Percentiles rank a stretch among this genome's conserved stretches.
Evolutionary conservation across 2,329 filamentous ascomycete species (phyloP).

Genomic region (Trichoderma koningii): DNA sequence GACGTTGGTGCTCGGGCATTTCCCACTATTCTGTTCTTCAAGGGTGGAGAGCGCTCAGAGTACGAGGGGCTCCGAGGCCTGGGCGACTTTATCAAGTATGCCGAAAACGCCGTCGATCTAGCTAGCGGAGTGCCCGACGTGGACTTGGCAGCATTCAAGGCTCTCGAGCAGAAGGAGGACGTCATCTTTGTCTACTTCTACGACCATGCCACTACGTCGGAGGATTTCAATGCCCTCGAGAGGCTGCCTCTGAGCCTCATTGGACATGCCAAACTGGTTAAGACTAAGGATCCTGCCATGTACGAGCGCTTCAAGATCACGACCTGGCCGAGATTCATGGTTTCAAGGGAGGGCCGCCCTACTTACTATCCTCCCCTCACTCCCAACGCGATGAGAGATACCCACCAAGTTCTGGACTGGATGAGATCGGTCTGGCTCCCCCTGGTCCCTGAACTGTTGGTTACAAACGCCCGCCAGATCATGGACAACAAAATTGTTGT

Average conservation of each 20-base stretch:
- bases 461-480: slow-evolving; percentile 87
- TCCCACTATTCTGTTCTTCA: slow-evolving; percentile 91
- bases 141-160: slow-evolving; percentile 72
- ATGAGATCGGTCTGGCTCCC: slow-evolving; percentile 97
- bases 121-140: slow-evolving; percentile 79
- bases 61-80: slow-evolving; percentile 90
- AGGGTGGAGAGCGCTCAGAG: slow-evolving; percentile 85
- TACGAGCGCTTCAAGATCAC: slow-evolving; percentile 89
- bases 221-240: slow-evolving; percentile 89
- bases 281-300: slow-evolving; percentile 77
- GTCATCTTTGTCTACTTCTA: slow-evolving; percentile 98
- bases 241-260: slow-evolving; percentile 84
- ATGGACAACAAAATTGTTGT: slow-evolving; percentile 97
- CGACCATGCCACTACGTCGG: slow-evolving; percentile 87
- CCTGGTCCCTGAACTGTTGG: slow-evolving; percentile 90
- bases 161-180: slow-evolving; percentile 87
- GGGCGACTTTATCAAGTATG: slow-evolving; percentile 84
- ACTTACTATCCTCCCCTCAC: slow-evolving; percentile 87
- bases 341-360: slow-evolving; percentile 83
- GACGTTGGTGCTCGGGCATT: slow-evolving; percentile 78
- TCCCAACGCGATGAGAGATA: slow-evolving; percentile 90
- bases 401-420: slow-evolving; percentile 76
- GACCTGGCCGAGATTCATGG: slow-evolving; percentile 91
- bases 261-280: slow-evolving; percentile 88
- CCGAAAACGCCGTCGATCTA: slow-evolving; percentile 80